Conservation (phyloP, 768 basidiomycete genomes). For the Coprinopsis strossmayeri region DNA sequence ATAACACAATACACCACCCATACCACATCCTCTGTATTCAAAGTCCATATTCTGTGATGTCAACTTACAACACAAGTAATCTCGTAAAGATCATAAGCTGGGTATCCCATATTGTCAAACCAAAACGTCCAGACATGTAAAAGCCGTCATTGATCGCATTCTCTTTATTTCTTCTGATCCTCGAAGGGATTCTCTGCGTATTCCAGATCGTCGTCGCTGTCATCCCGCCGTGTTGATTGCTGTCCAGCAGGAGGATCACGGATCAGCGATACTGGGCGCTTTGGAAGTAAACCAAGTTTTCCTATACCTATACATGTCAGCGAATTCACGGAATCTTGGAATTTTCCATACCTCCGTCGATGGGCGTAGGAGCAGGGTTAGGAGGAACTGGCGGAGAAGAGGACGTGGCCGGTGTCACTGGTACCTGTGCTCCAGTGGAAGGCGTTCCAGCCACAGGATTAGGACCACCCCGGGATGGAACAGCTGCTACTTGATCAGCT, state of each 20-base stretch:
- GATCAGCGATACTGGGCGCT: constrained; percentile 57
- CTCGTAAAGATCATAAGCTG: too few relatives aligned
- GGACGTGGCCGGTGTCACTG: constrained; percentile 4
- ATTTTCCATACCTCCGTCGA: constrained; percentile 24
- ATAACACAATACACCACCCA: not conserved
- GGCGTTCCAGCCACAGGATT: not conserved
- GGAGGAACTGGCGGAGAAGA: constrained; percentile 5
- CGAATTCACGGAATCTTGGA: not conserved
- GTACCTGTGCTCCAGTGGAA: not conserved
- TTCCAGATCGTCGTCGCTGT: constrained; percentile 54
- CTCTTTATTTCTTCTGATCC: constrained; percentile 26
- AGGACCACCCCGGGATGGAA: too few relatives aligned
- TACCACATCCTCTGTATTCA: not conserved
- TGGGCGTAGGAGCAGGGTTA: constrained; percentile 18
- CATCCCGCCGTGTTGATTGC: constrained; percentile 16
- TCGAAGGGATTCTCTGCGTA: constrained; percentile 76
- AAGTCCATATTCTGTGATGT: too few relatives aligned
- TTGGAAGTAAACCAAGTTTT: constrained; percentile 67
- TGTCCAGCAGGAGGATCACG: constrained; percentile 18
- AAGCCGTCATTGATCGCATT: not conserved
- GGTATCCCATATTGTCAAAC: too few relatives aligned
- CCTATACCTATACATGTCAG: constrained; percentile 25
- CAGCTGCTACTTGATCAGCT: too few relatives aligned
- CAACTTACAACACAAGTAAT: too few relatives aligned
- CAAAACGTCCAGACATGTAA: too few relatives aligned